Evolutionary conservation across 2,329 filamentous ascomycete genomes (phyloP), one percentile per base, ranked within the genome.

Genomic region (Fusarium kyushuense): DNA sequence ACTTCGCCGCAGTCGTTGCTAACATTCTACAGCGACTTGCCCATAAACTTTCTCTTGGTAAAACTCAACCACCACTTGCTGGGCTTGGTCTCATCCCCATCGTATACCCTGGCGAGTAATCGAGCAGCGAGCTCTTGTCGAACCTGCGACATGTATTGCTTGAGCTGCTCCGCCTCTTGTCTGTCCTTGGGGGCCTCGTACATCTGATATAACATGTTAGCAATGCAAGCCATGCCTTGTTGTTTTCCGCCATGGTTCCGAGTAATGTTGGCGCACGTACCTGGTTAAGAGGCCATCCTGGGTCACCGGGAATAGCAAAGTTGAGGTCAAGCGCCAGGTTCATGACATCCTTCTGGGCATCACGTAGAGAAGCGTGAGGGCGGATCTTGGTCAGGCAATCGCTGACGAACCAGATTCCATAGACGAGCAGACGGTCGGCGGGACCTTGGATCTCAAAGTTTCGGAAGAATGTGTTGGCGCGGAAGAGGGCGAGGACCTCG

Each of bases 41-140:
- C 94, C 96, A 99, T 98, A 78, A 99, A 99, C 89, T 97, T 97
- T 83, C 96, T 90, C 90, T 98, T 98, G 54, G 92, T 93, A 79
- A 97, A 99, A 85, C 96, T 98, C 79, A 99, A 82, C 96, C 96
- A 99, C 93, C 95, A 98, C 89, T 96, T 88, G 80, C 83, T 87
- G 56, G 88, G 88, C 81, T 87, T 87, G 81, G 92, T 80, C 84
- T 94, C 81, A 77, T 87, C 80, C 82, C 94, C 94, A 56, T 92
- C 90, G 78, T 97, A 99, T 69, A 99, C 90, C 73, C 94, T 88
- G 53, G 92, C 91, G 77, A 97, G 82, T 82, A 99, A 84, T 78
- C 96, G 87, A 58, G 86, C 82, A 6, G 94, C 94, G 66, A 98
- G 83, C 83, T 98, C 96, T 80, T 98, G 95, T 74, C 96, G 88